Conservation (phyloP, 495 filamentous ascomycete genomes). For the Talaromyces adpressus region DNA sequence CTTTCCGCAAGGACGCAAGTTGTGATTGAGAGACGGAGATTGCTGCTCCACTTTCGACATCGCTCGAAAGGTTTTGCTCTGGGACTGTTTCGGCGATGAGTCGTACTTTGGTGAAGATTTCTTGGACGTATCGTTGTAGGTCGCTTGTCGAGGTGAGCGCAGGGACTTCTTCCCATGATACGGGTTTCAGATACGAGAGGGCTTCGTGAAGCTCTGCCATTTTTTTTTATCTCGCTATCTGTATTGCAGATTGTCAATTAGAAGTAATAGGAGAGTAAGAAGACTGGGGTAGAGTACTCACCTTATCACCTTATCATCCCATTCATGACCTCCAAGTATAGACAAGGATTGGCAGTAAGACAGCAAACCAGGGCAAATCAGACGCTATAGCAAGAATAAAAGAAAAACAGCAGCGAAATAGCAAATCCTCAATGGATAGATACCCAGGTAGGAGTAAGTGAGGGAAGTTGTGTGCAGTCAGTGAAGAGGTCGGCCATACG, state of each 20-base stretch:
- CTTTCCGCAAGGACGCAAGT: slow-evolving; percentile 52
- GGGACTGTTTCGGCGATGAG: slow-evolving; percentile 73
- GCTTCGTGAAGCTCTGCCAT: slow-evolving; percentile 67
- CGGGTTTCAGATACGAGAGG: slow-evolving; percentile 65
- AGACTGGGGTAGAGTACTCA: background rate
- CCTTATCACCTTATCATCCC: background rate
- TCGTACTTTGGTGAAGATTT: slow-evolving; percentile 57
- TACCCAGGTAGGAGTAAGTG: background rate
- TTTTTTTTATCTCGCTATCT: background rate
- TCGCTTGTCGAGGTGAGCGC: slow-evolving; percentile 39
- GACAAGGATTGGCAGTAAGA: background rate
- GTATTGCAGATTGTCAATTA: background rate
- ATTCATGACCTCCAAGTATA: background rate
- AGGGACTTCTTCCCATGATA: slow-evolving; percentile 57
- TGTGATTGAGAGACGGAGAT: background rate
- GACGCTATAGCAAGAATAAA: background rate
- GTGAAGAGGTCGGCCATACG: background rate
- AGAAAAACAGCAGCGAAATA: background rate
- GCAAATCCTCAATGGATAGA: background rate
- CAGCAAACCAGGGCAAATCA: background rate
- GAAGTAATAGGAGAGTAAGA: background rate
- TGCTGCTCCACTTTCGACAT: background rate
- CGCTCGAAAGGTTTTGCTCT: slow-evolving; percentile 38
- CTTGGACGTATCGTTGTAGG: slow-evolving; percentile 44
- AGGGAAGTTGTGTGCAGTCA: background rate